Percentiles rank a stretch among this genome's conserved stretches.
Evolutionary conservation across 305 asterid genomes (phyloP).

Genomic region (Rubia peregrina): DNA sequence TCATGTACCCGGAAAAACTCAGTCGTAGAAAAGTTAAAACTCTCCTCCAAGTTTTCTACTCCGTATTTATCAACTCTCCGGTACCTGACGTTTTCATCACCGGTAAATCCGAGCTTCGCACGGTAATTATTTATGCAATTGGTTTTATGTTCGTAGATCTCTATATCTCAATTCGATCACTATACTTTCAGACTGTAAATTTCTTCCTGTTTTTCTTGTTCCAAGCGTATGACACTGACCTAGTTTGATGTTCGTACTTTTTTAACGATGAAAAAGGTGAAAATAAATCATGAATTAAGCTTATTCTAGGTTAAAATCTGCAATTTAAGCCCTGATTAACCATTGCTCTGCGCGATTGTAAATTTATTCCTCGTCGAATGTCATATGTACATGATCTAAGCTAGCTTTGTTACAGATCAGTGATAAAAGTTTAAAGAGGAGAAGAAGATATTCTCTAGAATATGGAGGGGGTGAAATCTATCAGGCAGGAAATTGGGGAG

Average conservation of each 20-base stretch:
- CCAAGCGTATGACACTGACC: not conserved
- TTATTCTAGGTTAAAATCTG: not conserved
- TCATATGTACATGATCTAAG: not conserved
- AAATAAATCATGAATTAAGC: not conserved
- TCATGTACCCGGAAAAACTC: not conserved
- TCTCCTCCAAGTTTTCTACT: not conserved
- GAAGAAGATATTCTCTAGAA: not conserved
- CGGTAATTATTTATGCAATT: not conserved
- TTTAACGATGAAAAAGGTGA: not conserved
- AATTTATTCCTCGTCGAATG: not conserved
- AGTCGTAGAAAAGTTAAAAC: not conserved
- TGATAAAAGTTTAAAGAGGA: not conserved
- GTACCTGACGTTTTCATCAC: conserved; percentile 1
- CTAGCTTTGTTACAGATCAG: not conserved
- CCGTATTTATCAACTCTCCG: not conserved
- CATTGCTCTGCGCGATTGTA: not conserved
- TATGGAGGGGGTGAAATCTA: conserved; percentile 68
- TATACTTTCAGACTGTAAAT: not conserved
- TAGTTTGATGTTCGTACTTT: not conserved
- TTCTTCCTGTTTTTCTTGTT: not conserved
- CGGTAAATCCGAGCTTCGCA: not conserved
- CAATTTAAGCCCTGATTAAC: not conserved
- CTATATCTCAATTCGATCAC: not conserved
- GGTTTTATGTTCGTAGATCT: not conserved
- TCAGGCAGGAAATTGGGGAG: conserved; percentile 53